phyloP scores from a whole-genome alignment of 768 basidiomycete genomes.

The Suillus subaureus region DNA sequence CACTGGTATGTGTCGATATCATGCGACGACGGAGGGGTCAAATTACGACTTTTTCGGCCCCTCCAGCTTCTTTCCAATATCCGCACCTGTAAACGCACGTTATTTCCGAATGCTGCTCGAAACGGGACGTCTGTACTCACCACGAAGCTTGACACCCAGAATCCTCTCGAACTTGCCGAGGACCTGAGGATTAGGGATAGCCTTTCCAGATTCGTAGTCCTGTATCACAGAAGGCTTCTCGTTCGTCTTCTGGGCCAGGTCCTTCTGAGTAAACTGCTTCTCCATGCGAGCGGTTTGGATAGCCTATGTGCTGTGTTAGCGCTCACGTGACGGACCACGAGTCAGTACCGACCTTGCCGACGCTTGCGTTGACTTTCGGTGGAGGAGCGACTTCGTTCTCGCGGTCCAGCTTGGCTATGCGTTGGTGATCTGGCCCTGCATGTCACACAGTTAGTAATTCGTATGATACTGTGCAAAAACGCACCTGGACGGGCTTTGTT shows the following conservation, averaged over 20 bases:
- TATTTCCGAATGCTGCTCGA: not conserved
- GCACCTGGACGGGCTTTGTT: constrained; percentile 82
- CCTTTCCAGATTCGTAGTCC: constrained; percentile 88
- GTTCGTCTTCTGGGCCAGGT: constrained; percentile 90
- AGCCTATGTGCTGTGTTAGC: constrained; percentile 48
- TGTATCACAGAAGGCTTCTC: constrained; percentile 88
- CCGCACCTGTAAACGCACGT: constrained; percentile 48
- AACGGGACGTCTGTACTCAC: constrained; percentile 43
- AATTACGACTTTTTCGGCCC: constrained; percentile 70
- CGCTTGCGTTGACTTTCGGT: constrained; percentile 69
- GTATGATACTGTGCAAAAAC: constrained; percentile 17
- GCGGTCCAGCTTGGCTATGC: constrained; percentile 90
- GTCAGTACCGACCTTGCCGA: constrained; percentile 62
- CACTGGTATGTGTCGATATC: constrained; percentile 30
- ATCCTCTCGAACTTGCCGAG: constrained; percentile 86
- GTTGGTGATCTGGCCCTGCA: constrained; percentile 88
- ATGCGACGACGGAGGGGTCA: constrained; percentile 40
- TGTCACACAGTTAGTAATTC: not conserved
- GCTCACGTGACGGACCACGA: constrained; percentile 11
- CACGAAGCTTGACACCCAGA: constrained; percentile 88
- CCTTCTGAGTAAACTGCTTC: constrained; percentile 85
- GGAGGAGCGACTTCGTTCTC: constrained; percentile 97
- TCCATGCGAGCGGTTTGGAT: constrained; percentile 82
- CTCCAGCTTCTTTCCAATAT: constrained; percentile 88
- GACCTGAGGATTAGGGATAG: constrained; percentile 84